These are phyloP conservation scores for Phytophthora lateralis DNA, from an alignment of 352 stramenopile genomes.

Conservation along the genomic window DNA sequence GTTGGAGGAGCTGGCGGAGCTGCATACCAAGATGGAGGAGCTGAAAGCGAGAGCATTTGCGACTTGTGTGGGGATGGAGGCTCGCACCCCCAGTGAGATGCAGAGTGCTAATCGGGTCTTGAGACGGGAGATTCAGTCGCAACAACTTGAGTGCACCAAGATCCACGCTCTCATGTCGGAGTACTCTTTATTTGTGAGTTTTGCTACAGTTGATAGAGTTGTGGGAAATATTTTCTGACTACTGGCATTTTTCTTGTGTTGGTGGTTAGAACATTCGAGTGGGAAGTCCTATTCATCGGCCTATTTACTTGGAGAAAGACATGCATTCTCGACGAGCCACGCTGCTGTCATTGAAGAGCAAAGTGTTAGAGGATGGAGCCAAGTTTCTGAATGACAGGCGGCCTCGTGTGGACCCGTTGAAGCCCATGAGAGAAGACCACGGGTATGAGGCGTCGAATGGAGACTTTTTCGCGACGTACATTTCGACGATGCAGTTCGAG, in stretches of 20 bases:
- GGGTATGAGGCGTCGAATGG: constrained; percentile 34
- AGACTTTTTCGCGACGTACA: constrained; percentile 36
- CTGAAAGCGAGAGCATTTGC: constrained; percentile 28
- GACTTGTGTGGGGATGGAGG: constrained; percentile 17
- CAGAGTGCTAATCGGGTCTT: constrained; percentile 35
- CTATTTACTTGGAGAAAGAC: constrained; percentile 35
- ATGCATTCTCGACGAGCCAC: constrained; percentile 20
- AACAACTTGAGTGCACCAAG: constrained; percentile 35
- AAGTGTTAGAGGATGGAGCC: constrained; percentile 31
- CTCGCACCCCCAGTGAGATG: constrained; percentile 27
- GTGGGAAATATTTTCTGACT: not conserved
- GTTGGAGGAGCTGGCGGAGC: constrained; percentile 29
- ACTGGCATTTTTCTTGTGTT: constrained; percentile 8
- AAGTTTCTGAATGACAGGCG: constrained; percentile 34
- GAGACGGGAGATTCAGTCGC: constrained; percentile 30
- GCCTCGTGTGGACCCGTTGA: constrained; percentile 31
- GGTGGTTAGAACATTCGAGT: constrained; percentile 34
- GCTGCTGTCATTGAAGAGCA: constrained; percentile 32
- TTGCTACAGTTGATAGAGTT: not conserved
- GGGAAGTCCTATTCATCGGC: constrained; percentile 38
- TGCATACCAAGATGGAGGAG: constrained; percentile 39
- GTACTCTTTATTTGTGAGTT: constrained; percentile 43
- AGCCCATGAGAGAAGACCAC: constrained; percentile 43
- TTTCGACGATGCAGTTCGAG: constrained; percentile 40
- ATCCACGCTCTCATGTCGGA: constrained; percentile 43